Base-by-base conservation (phyloP, 352 stramenopile species). In the Phytopythium sindhum region DNA sequence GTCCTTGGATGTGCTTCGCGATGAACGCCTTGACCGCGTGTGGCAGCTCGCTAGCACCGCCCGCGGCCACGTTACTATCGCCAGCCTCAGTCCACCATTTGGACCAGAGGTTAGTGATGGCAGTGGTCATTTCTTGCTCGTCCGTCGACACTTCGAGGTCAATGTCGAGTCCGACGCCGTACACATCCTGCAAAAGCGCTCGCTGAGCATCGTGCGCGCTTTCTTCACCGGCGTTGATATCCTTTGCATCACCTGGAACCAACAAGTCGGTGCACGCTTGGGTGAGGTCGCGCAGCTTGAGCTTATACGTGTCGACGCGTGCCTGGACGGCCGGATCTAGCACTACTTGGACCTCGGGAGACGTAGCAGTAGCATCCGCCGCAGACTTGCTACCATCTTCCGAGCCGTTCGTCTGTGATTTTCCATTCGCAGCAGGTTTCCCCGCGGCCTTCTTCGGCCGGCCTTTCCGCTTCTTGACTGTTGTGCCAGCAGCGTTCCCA, bases 211-310 rank as follows among this genome's bases (percentile, higher is more conserved):
- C 75, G 10, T 68, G 65, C 12, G 50, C 42, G 23, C 74, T 69
- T n/a, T 45, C 70, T 28, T 73, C 63, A 2, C 61, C 52, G 8
- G 7, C 8, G 28, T 23, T 15, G 7, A 17, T 17, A 28, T 0
- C 3, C 28, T n/a, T 31, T 8, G 14, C 12, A 15, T 39, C 48
- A 21, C 63, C 65, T 0, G 73, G 71, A 14, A 63, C 29, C 28
- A 80, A 53, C 17, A 90, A 63, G 23, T 77, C 61, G 17, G 61
- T 67, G 55, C 80, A 89, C 35, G 75, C 61, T 17, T 63, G 63
- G 24, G 81, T 89, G 44, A 93, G 68, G 42, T 91, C 84, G n/a
- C 88, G 73, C 19, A 88, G 85, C 64, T 93, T 93, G 31, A 86
- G 66, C 50, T 86, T 74, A 53, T 93, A 95, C 24, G 70, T 85